Evolutionary conservation across 2,329 filamentous ascomycete species (phyloP), one percentile per base, ranked within the genome.

Genomic region (Penicillium oxalicum): DNA sequence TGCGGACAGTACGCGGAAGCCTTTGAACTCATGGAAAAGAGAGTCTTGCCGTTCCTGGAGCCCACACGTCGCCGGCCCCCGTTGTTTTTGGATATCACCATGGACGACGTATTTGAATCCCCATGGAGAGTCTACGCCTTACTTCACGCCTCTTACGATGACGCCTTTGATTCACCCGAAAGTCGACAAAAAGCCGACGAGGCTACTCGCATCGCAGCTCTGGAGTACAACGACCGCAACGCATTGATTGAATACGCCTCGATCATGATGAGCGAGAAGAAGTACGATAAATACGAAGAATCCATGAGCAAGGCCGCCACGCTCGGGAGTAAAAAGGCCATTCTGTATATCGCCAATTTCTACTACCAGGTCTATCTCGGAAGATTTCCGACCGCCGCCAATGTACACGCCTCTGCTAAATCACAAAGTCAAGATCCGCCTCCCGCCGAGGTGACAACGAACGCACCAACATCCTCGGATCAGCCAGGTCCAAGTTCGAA

Each of bases 251-350:
- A 56, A 6, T 61, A 61, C 35, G 66, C 67, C 3, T 47, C 45
- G 4, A 13, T 57, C 2, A 53, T 58, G 50, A 51, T 64, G 47
- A 52, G 57, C n/a, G 39, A 55, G 29, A 54, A 56, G 2, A 53
- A 65, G 32, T 49, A 57, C 38, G 59, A 64, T 2, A 44, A 45
- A 32, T 70, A 71, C 44, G 68, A 70, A 51, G 53, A 65, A 45
- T 65, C 55, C 46, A 64, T 72, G 63, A 55, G 39, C 37, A 62
- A 62, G 45, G 64, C 65, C 27, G 69, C 69, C 1, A 59, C 61
- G 11, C 47, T 56, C 2, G 62, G 63, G 5, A 38, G 67, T 33
- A n/a, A 33, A 2, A 48, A 56, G 5, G 65, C 69, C 2, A 66
- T 63, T 49, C 49, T 59, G n/a, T 61, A 59, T 29, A 55, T 72